Percentiles rank a stretch among this genome's conserved stretches.
phyloP scores from a whole-genome alignment of 176 grass and related monocot species.

The Musa acuminata region DNA sequence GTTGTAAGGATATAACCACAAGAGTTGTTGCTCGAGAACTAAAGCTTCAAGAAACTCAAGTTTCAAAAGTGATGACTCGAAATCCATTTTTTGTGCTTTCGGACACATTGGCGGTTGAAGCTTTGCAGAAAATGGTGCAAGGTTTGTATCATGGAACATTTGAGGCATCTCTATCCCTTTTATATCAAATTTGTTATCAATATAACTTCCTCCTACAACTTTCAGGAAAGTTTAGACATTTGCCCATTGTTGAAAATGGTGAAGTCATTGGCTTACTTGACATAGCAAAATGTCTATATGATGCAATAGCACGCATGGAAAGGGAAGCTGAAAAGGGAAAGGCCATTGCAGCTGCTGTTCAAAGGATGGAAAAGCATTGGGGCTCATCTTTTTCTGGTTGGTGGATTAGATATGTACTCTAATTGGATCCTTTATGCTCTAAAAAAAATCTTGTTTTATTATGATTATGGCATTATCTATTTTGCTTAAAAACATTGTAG shows the following conservation, averaged over 20 bases:
- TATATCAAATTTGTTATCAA: neutral
- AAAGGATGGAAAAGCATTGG: slow-evolving; percentile 93
- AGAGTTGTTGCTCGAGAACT: slow-evolving; percentile 79
- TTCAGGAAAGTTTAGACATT: slow-evolving; percentile 96
- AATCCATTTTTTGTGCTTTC: slow-evolving; percentile 88
- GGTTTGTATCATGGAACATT: slow-evolving; percentile 26
- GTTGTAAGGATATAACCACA: slow-evolving; percentile 65
- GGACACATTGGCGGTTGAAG: slow-evolving; percentile 79
- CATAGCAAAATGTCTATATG: slow-evolving; percentile 97
- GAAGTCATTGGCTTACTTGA: slow-evolving; percentile 90
- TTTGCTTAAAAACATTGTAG: neutral
- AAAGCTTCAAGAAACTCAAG: slow-evolving; percentile 89
- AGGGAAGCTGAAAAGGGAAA: slow-evolving; percentile 96
- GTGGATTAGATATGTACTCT: neutral
- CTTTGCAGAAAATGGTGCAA: slow-evolving; percentile 99
- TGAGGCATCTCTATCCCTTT: neutral
- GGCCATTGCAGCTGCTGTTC: slow-evolving; percentile 88
- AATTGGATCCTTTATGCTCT: neutral
- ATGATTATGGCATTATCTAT: neutral
- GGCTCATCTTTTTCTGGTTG: slow-evolving; percentile 59
- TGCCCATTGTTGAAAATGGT: slow-evolving; percentile 91
- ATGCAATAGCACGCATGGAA: slow-evolving; percentile 96
- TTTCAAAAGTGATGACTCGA: slow-evolving; percentile 90
- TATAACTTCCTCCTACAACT: slow-evolving; percentile 7
- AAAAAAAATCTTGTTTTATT: neutral